phyloP scores from a whole-genome alignment of 2,329 filamentous ascomycete species.

The Penicillium psychrosexuale region DNA sequence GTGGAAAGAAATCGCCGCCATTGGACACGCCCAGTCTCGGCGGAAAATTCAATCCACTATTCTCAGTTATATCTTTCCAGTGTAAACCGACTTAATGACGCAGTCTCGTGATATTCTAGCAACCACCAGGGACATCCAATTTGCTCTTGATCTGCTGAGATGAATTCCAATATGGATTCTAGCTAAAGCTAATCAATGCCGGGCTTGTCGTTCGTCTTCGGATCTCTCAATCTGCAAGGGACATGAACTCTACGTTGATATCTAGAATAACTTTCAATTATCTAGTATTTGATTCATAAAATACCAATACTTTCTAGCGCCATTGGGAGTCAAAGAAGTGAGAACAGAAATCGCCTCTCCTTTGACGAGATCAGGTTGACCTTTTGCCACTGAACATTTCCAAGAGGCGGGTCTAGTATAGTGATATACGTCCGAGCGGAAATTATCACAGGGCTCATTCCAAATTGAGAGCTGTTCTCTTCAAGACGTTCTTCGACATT shows the following conservation, averaged over 20 bases:
- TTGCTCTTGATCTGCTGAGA: background rate
- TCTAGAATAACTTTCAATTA: background rate
- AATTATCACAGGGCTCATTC: background rate
- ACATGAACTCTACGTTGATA: background rate
- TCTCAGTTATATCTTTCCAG: background rate
- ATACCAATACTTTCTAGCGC: background rate
- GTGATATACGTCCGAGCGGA: background rate
- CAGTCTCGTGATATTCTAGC: background rate
- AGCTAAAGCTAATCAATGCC: background rate
- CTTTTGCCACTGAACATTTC: too few species aligned
- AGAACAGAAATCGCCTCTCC: too few species aligned
- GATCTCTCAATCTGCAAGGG: background rate
- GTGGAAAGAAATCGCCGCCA: conserved; percentile 2
- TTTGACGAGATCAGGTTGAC: background rate
- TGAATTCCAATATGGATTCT: background rate
- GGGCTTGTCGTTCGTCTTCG: too few species aligned
- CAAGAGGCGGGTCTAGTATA: too few species aligned
- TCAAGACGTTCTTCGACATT: background rate
- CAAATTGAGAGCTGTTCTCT: background rate
- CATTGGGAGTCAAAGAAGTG: too few species aligned
- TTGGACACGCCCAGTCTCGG: conserved; percentile 5
- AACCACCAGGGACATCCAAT: background rate
- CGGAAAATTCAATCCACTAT: background rate
- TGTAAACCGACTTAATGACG: background rate
- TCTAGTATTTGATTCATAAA: background rate